Base-by-base conservation (phyloP, 768 basidiomycete genomes). In the Mycena albidolilacea region DNA sequence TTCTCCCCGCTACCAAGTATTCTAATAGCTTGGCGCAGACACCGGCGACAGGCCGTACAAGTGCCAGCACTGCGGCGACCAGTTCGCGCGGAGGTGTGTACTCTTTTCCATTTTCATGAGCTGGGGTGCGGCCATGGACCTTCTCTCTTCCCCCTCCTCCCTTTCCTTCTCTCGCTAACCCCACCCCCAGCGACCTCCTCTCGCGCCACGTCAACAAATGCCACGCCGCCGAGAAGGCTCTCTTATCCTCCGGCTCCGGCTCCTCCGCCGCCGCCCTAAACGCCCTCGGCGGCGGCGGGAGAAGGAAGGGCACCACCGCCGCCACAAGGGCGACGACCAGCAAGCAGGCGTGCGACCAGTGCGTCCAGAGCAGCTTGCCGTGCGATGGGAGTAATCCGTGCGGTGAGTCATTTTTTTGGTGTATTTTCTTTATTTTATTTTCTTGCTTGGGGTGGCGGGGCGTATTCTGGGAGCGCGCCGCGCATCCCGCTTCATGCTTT, bases 11-110 rank as follows among this genome's bases (percentile, higher is more conserved):
- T n/a, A n/a, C n/a, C n/a, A n/a, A n/a, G n/a, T n/a, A n/a, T n/a
- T n/a, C n/a, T n/a, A n/a, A n/a, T n/a, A n/a, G n/a, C 17, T 48
- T 7, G 14, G 46, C 64, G 48, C 83, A 95, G 95, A 96, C 82
- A 96, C 95, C 48, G 95, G 95, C 69, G 95, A 96, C 85, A 87
- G 95, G 55, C 95, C 95, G 10, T 96, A 96, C 87, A 95, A 94
- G 79, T 96, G 95, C 77, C 91, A 92, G 78, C 89, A 91, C 75
- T 96, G 95, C 81, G 95, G 95, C 46, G 95, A 96, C 84, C 94
- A 95, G 83, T 96, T 96, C 79, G 95, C 95, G 2, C 83, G 95
- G 30, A 30, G 30, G 30, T 30, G 30, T 30, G 30, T 30, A 4
- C 30, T 30, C 30, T 30, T 30, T 30, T 30, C 30, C 23, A 23